These are phyloP conservation scores for Ochromonas danica DNA, from an alignment of 108 stramenopile species.

Conservation along the genomic window DNA sequence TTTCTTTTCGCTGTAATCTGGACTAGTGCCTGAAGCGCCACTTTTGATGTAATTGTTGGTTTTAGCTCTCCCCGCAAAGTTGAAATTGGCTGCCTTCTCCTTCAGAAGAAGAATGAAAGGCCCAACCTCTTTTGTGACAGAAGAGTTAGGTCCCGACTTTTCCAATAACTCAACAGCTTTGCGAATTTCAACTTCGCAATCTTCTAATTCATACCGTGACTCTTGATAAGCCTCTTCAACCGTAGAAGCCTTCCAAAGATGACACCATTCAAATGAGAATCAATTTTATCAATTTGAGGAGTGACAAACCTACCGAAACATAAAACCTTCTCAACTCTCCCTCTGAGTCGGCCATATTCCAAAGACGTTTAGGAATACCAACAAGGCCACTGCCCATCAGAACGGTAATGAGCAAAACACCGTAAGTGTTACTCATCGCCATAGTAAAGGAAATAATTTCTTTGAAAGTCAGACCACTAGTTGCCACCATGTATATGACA, in stretches of 20 bases:
- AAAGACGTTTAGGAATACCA: constrained; percentile 66
- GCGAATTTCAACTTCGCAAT: constrained; percentile 4
- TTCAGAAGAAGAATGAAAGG: not conserved
- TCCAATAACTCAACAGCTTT: not conserved
- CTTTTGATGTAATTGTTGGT: not conserved
- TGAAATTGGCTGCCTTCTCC: not conserved
- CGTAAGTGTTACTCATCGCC: constrained; percentile 78
- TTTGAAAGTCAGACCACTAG: not conserved
- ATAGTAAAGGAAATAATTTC: constrained; percentile 45
- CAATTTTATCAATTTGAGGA: no score
- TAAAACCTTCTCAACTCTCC: constrained; percentile 63
- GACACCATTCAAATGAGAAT: not conserved
- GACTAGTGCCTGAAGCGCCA: not conserved
- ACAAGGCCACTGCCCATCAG: constrained; percentile 75
- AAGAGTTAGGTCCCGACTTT: not conserved
- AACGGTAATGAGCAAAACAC: constrained; percentile 68
- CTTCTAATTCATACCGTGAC: constrained; percentile 25
- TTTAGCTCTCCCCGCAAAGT: not conserved
- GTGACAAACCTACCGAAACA: constrained; percentile 50
- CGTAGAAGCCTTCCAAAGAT: not conserved
- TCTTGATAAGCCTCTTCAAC: constrained; percentile 34
- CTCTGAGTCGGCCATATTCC: constrained; percentile 62
- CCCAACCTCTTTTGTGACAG: not conserved
- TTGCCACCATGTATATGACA: constrained; percentile 1
- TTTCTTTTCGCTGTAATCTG: not conserved